phyloP scores from a whole-genome alignment of 495 filamentous ascomycete genomes.

The Neurospora sp. region DNA sequence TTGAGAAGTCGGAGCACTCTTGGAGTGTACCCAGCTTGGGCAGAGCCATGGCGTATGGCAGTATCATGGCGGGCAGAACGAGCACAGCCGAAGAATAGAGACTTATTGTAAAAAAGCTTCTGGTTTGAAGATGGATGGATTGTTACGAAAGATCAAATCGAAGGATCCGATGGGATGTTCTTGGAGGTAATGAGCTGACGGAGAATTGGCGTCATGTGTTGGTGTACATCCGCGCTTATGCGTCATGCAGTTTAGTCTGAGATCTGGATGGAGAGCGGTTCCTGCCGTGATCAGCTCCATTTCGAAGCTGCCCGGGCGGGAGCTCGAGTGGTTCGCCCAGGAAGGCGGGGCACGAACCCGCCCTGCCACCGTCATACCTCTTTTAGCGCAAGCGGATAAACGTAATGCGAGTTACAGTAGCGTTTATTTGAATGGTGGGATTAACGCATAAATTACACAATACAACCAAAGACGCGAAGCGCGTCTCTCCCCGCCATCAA shows the following conservation, averaged over 20 bases:
- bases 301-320: no score
- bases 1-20: constrained; percentile 63
- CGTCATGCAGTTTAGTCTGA: neutral
- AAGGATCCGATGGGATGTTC: neutral
- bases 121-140: neutral
- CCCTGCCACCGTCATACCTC: neutral
- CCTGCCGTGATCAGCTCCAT: neutral
- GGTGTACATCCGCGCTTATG: neutral
- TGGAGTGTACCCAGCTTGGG: constrained; percentile 55
- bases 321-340: neutral
- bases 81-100: neutral
- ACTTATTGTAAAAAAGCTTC: neutral
- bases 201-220: neutral
- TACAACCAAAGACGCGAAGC: neutral
- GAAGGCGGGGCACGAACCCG: neutral
- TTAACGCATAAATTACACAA: neutral
- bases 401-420: neutral
- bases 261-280: neutral
- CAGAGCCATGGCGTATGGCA: constrained; percentile 44
- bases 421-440: neutral
- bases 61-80: neutral
- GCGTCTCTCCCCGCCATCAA: neutral
- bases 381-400: neutral
- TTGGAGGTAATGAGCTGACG: neutral
- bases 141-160: neutral